A percentile compares a stretch with the other conserved stretches of the same genome.
phyloP scores from a whole-genome alignment of 345 rosid species.

The Kernera saxatilis region DNA sequence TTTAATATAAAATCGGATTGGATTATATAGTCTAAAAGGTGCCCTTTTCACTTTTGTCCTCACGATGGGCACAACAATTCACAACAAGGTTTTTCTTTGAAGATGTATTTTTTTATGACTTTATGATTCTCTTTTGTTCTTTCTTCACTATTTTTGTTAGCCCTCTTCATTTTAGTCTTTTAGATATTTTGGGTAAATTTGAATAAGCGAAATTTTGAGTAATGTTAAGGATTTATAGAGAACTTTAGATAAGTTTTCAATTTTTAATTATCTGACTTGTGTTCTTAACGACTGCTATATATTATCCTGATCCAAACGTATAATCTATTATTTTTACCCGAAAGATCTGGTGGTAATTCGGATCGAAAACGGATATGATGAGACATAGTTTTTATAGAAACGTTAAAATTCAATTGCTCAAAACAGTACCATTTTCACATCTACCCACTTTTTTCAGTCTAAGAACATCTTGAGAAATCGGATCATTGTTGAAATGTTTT shows the following conservation, averaged over 20 bases:
- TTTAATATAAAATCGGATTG: not conserved
- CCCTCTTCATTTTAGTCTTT: no score
- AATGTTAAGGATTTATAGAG: not conserved
- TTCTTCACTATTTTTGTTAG: not conserved
- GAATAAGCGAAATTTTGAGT: not conserved
- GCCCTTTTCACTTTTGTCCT: not conserved
- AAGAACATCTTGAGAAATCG: not conserved
- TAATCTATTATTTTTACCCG: no score
- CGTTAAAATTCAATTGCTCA: not conserved
- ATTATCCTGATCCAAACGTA: not conserved
- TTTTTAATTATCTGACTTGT: no score
- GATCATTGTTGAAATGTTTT: not conserved
- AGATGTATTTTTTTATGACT: not conserved
- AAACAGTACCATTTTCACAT: not conserved
- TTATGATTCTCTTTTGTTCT: not conserved
- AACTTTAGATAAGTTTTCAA: no score
- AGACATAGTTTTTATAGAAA: not conserved
- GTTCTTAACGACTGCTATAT: not conserved
- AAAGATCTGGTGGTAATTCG: no score
- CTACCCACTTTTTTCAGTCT: not conserved
- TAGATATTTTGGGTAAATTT: not conserved
- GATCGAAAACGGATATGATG: not conserved
- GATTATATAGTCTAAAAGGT: not conserved
- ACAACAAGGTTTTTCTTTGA: not conserved
- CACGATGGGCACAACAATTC: conserved; percentile 16